Conservation (phyloP, 2,329 filamentous ascomycete species). For the Aspergillus felis region DNA sequence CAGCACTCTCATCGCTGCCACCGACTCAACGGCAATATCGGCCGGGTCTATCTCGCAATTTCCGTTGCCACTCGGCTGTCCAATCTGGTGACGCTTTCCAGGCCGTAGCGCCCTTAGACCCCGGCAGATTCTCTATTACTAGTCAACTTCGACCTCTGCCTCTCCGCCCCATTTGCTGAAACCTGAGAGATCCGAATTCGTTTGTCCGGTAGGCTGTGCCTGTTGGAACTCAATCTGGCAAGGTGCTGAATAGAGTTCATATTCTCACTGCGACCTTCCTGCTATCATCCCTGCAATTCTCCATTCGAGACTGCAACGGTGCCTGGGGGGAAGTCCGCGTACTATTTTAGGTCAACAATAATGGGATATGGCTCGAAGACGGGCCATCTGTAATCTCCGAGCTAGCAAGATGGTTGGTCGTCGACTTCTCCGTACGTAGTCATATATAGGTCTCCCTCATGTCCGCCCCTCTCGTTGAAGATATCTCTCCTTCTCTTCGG, state of each 20-base stretch:
- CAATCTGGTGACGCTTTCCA: not conserved
- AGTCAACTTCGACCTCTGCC: not conserved
- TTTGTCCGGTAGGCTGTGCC: not conserved
- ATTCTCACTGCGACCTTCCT: not conserved
- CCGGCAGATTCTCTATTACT: not conserved
- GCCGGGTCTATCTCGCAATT: not conserved
- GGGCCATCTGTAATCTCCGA: not conserved
- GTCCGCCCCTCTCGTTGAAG: not conserved
- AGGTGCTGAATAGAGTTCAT: not conserved
- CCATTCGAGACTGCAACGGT: not conserved
- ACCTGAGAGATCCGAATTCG: conserved; percentile 3
- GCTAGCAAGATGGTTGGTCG: not conserved
- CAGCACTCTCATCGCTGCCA: not conserved
- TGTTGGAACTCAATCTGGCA: not conserved
- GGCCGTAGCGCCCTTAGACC: not conserved
- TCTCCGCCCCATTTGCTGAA: conserved; percentile 23
- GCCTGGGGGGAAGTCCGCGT: not conserved
- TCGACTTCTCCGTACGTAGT: not conserved
- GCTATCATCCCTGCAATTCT: not conserved
- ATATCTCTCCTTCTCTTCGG: conserved; percentile 7
- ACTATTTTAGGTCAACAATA: not conserved
- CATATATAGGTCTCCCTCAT: not conserved
- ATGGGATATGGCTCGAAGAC: not conserved
- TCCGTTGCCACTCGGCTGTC: not conserved
- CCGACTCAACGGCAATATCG: not conserved